phyloP scores from a whole-genome alignment of 1,139 yeast species.

The Hansenula lynferdii region DNA sequence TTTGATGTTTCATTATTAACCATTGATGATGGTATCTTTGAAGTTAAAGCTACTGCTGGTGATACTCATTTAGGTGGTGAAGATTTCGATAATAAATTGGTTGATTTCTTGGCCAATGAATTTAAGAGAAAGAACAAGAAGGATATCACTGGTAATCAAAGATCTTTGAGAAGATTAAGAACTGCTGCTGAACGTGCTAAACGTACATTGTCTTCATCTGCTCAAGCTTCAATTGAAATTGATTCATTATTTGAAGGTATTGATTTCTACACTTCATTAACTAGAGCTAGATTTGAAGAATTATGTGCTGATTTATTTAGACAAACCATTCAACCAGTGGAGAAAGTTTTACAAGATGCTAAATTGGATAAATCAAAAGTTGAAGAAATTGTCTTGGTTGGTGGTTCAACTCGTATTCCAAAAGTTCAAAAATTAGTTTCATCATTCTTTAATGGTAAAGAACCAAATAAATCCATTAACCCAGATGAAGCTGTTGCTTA shows the following conservation, averaged over 20 bases:
- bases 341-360: constrained; percentile 76
- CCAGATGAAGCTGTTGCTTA: constrained; percentile 75
- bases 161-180: constrained; percentile 82
- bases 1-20: constrained; percentile 92
- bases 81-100: constrained; percentile 77
- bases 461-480: constrained; percentile 79
- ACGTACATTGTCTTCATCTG: constrained; percentile 79
- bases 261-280: constrained; percentile 73
- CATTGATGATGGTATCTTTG: constrained; percentile 94
- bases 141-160: constrained; percentile 67
- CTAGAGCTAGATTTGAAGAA: constrained; percentile 91
- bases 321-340: constrained; percentile 79
- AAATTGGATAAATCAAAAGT: constrained; percentile 72
- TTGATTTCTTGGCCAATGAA: constrained; percentile 69
- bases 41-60: constrained; percentile 97
- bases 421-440: constrained; percentile 82
- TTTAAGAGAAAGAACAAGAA: constrained; percentile 79
- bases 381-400: constrained; percentile 81
- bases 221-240: constrained; percentile 80
- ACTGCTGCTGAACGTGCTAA: constrained; percentile 90
- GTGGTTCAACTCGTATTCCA: constrained; percentile 94
- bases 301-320: constrained; percentile 78
- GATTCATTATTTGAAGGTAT: constrained; percentile 79
- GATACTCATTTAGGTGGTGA: constrained; percentile 99
- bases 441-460: constrained; percentile 85